Conservation (phyloP, 2,329 filamentous ascomycete species). For the Pestalotiopsis sp. region DNA sequence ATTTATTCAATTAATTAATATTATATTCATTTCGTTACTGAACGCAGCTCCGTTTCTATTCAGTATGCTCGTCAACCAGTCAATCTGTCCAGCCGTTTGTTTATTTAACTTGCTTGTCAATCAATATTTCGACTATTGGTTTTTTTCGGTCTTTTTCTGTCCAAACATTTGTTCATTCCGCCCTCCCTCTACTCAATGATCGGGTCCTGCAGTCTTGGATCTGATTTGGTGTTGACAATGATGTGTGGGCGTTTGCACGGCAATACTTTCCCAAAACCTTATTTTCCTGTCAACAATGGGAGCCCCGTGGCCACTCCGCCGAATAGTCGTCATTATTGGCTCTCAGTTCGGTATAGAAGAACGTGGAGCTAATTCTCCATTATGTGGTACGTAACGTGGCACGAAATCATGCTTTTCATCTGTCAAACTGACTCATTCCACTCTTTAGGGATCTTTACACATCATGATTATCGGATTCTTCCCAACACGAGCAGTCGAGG, state of each 20-base stretch:
- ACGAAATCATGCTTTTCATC: not conserved
- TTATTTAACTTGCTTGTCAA: too few relatives aligned
- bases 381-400: not conserved
- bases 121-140: not conserved
- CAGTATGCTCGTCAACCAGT: not conserved
- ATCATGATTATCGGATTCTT: not conserved
- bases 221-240: too few relatives aligned
- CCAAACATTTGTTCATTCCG: too few relatives aligned
- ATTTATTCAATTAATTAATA: not conserved
- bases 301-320: too few relatives aligned
- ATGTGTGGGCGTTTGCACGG: too few relatives aligned
- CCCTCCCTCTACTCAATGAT: too few relatives aligned
- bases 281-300: too few relatives aligned
- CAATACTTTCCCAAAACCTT: too few relatives aligned
- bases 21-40: not conserved
- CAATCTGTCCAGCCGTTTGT: not conserved
- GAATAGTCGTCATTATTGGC: too few relatives aligned
- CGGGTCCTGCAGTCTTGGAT: too few relatives aligned
- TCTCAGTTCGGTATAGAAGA: not conserved
- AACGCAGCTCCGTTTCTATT: not conserved
- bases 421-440: not conserved
- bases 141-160: too few relatives aligned
- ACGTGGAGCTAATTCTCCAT: not conserved
- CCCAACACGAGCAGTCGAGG: not conserved
- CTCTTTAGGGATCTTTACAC: not conserved